Evolutionary conservation across 1,284 basidiomycete species (phyloP).

Genomic region (Sphagnurus paluster): DNA sequence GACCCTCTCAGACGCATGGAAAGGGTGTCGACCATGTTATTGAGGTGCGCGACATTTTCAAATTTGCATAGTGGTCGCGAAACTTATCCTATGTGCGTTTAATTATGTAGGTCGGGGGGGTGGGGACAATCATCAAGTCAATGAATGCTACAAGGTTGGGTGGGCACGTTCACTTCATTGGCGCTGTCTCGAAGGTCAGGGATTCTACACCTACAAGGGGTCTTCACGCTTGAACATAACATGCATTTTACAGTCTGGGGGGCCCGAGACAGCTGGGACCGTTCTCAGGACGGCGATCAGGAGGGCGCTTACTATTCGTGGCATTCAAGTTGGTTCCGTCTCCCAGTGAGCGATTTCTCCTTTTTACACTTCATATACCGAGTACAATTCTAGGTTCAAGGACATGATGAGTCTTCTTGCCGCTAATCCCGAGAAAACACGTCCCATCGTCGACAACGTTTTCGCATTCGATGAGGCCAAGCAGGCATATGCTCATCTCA

Average conservation of each 20-base stretch:
- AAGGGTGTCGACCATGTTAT: constrained; percentile 59
- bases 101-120: constrained; percentile 44
- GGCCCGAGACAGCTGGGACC: constrained; percentile 17
- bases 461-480: constrained; percentile 48
- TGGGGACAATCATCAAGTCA: constrained; percentile 47
- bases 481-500: constrained; percentile 45
- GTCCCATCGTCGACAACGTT: constrained; percentile 50
- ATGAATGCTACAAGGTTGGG: constrained; percentile 41
- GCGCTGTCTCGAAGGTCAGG: constrained; percentile 31
- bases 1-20: constrained; percentile 39
- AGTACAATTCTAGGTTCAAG: constrained; percentile 35
- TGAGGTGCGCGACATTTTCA: constrained; percentile 37
- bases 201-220: neutral
- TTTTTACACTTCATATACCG: neutral
- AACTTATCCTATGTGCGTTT: too few species aligned
- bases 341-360: constrained; percentile 31
- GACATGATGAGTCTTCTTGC: constrained; percentile 46
- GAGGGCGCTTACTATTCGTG: constrained; percentile 27
- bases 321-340: constrained; percentile 34
- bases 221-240: neutral
- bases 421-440: constrained; percentile 37
- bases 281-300: constrained; percentile 9
- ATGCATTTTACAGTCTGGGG: neutral
- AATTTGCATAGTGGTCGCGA: neutral
- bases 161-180: constrained; percentile 52